Percentiles rank a stretch among this genome's conserved stretches.
These are phyloP conservation scores for Coemansia sp. DNA, from an alignment of 192 early-diverging fungal genomes.

Conservation along the genomic window DNA sequence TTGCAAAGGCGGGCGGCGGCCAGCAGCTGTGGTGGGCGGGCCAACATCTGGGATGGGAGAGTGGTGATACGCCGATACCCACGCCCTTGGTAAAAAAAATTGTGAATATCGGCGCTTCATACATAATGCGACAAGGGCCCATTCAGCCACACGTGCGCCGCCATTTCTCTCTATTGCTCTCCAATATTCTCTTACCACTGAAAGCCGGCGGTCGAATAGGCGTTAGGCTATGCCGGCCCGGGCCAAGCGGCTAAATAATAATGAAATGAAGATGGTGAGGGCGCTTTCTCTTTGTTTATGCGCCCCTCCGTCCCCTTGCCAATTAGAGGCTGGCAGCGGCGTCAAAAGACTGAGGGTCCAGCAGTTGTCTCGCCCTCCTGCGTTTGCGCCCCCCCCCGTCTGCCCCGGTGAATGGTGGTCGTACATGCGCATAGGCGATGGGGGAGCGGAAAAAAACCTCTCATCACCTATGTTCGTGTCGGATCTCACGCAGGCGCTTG, in stretches of 20 bases:
- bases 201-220: background rate
- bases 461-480: background rate
- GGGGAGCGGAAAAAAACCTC: background rate
- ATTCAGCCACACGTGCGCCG: conserved; percentile 12
- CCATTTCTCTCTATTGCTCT: background rate
- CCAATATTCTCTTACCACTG: background rate
- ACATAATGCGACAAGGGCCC: conserved; percentile 11
- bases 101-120: background rate
- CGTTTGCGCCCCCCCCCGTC: background rate
- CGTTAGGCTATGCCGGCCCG: background rate
- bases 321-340: conserved; percentile 6
- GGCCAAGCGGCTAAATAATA: conserved; percentile 6
- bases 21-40: background rate
- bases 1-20: background rate
- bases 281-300: conserved; percentile 5
- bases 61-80: background rate
- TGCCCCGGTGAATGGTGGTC: background rate
- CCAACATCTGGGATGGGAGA: conserved; percentile 3
- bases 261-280: background rate
- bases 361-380: background rate
- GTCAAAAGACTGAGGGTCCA: conserved; percentile 1
- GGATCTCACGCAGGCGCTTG: background rate
- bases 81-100: background rate
- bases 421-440: background rate
- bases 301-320: background rate